These are phyloP conservation scores for Thelonectria rubi DNA, from an alignment of 2,329 filamentous ascomycete species.

Conservation along the genomic window DNA sequence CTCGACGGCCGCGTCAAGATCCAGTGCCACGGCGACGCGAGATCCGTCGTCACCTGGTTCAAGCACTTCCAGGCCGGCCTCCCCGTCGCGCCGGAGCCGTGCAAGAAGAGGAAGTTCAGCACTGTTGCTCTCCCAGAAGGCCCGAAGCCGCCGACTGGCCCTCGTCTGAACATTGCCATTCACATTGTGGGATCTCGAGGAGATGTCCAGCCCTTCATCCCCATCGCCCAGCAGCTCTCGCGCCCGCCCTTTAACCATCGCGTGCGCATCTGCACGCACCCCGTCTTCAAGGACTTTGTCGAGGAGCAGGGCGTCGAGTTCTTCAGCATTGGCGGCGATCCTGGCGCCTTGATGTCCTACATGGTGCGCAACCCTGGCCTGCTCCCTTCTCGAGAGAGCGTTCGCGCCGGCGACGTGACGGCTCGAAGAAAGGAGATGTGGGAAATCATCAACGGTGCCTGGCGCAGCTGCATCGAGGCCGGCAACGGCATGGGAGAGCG, in stretches of 20 bases:
- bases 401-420: constrained; percentile 49
- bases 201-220: constrained; percentile 64
- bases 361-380: constrained; percentile 54
- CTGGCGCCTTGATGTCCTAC: constrained; percentile 56
- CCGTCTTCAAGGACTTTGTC: constrained; percentile 63
- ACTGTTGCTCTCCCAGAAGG: constrained; percentile 27
- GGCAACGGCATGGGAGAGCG: constrained; percentile 45
- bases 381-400: constrained; percentile 48
- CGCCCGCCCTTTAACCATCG: constrained; percentile 57
- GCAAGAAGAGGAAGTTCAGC: constrained; percentile 34
- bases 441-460: constrained; percentile 50
- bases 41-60: constrained; percentile 42
- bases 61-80: constrained; percentile 30
- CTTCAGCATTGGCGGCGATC: constrained; percentile 66
- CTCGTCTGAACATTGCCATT: constrained; percentile 46
- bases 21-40: constrained; percentile 43
- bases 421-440: constrained; percentile 49
- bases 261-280: constrained; percentile 66
- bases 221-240: constrained; percentile 58
- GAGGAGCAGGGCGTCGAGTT: constrained; percentile 63
- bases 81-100: constrained; percentile 23
- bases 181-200: constrained; percentile 47
- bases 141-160: constrained; percentile 28
- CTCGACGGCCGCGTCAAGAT: constrained; percentile 46
- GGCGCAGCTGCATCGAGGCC: constrained; percentile 50